These are phyloP conservation scores for Anthostomella pinea DNA, from an alignment of 2,329 filamentous ascomycete genomes.

Conservation along the genomic window DNA sequence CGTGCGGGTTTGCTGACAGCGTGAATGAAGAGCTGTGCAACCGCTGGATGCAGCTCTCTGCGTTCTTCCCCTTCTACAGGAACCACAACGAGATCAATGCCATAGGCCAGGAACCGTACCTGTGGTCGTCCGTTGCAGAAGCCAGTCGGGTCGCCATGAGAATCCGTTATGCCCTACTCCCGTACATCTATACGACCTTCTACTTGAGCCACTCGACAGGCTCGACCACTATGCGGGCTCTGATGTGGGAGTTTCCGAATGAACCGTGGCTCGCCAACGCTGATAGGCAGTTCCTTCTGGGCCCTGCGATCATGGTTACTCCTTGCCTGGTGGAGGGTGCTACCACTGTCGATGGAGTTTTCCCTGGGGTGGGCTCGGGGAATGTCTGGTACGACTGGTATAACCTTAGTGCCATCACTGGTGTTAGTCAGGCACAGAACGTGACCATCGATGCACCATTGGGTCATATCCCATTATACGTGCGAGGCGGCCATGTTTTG, in stretches of 20 bases:
- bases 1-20: constrained; percentile 69
- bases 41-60: constrained; percentile 69
- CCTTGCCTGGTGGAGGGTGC: constrained; percentile 65
- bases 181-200: constrained; percentile 75
- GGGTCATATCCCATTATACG: constrained; percentile 68
- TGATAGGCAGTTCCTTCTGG: constrained; percentile 71
- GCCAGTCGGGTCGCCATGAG: constrained; percentile 65
- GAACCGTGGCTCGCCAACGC: constrained; percentile 65
- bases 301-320: constrained; percentile 61
- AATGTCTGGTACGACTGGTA: constrained; percentile 80
- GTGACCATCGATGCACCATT: constrained; percentile 45
- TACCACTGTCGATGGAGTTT: constrained; percentile 62
- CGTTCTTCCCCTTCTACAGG: constrained; percentile 76
- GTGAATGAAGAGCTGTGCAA: constrained; percentile 67
- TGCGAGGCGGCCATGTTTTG: constrained; percentile 66
- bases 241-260: constrained; percentile 72
- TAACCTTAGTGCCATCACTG: constrained; percentile 53
- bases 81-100: constrained; percentile 68
- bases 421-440: constrained; percentile 34
- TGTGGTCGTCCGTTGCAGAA: constrained; percentile 63
- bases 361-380: constrained; percentile 60
- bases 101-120: constrained; percentile 67
- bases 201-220: constrained; percentile 63
- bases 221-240: constrained; percentile 67
- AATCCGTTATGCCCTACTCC: constrained; percentile 68